phyloP scores from a whole-genome alignment of 169 alveolate genomes.

The Eimeria maxima region DNA sequence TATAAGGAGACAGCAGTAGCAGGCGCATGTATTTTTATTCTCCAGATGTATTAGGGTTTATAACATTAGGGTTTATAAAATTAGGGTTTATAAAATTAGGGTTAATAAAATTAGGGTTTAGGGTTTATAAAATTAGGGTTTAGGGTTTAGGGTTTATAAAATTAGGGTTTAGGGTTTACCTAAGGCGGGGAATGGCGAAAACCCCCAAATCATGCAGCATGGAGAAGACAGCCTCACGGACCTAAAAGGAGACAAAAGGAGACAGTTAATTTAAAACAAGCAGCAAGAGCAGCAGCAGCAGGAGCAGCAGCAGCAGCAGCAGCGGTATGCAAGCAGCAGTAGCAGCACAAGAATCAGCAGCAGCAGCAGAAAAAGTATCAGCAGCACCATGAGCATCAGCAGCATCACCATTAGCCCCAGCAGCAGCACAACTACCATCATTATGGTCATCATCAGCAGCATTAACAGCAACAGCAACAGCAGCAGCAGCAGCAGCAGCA shows the following conservation, averaged over 20 bases:
- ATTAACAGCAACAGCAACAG: constrained; percentile 7
- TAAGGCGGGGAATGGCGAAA: neutral
- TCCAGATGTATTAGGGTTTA: no score
- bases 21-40: no score
- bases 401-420: neutral
- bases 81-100: no score
- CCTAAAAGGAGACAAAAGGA: neutral
- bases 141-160: constrained; percentile 2
- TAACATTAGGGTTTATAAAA: no score
- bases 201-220: constrained; percentile 62
- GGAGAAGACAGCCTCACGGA: constrained; percentile 63
- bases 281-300: no score
- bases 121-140: constrained; percentile 2
- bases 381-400: neutral
- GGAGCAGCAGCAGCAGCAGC: neutral
- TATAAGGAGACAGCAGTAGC: no score
- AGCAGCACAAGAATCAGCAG: no score
- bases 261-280: no score
- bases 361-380: neutral
- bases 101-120: neutral
- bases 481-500: constrained; percentile 24
- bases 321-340: no score
- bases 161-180: neutral
- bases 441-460: neutral
- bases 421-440: neutral